Evolutionary conservation across 2,329 filamentous ascomycete genomes (phyloP), one percentile per base, ranked within the genome.

Genomic region (Aspergillus neotritici): DNA sequence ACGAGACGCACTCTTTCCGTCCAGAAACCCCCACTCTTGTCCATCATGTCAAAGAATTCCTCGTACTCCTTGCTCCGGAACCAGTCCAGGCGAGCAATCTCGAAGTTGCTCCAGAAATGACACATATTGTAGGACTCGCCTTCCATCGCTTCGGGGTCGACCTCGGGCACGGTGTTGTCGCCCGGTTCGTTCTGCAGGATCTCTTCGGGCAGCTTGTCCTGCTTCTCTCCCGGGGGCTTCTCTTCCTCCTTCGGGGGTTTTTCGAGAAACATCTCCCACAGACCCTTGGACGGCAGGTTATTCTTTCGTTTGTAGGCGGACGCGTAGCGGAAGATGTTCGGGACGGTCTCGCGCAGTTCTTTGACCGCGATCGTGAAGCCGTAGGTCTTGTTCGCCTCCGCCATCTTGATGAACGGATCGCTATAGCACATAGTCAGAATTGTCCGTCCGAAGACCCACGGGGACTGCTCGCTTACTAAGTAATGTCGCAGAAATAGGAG

Each of bases 31-130:
- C 93, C 93, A 64, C 90, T 96, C 50, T 84, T 83, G 65, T 98
- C 93, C 91, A 98, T 96, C 85, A 94, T 94, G 60, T 96, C 77
- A 67, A 98, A 98, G 68, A 98, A 98, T 54, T 96, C 93, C 57
- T 94, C 86, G 65, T 98, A 98, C 62, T 89, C 86, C 70, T 95
- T 91, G 74, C 90, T 96, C 56, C 93, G 82, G 79, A 97, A 97
- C 82, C 89, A 98, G 70, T 87, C 85, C 48, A 98, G 78, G 47
- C 83, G 82, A 11, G 93, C 93, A 70, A 98, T 98, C 69, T 98
- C 93, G 56, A 98, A 98, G 67, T 98, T 98, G 67, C 89, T 95
- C 93, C 93, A 98, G 75, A 96, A 98, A 74, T 98, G 93, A 66
- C 93, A 98, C 93, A 98, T 98, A 72, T 98, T 98, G 76, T 98